Evolutionary conservation across 1,284 basidiomycete species (phyloP).

Genomic region (Trichosporon asahii): DNA sequence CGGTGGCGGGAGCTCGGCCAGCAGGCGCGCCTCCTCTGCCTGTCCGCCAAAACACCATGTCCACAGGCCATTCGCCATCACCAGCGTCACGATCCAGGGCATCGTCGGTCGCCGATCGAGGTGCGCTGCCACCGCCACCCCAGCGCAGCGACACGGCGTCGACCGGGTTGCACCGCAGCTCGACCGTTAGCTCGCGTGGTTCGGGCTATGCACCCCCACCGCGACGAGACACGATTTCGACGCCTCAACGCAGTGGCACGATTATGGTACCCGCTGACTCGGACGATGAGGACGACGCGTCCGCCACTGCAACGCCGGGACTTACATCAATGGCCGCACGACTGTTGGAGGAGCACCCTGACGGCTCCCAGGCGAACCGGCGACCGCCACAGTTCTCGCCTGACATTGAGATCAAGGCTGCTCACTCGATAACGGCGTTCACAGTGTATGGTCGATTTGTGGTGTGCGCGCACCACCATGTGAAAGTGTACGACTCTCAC

Average conservation of each 20-base stretch:
- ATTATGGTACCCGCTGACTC: slow-evolving; percentile 29
- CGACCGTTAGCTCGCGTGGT: neutral
- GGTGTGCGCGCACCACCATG: slow-evolving; percentile 62
- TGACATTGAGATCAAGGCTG: slow-evolving; percentile 36
- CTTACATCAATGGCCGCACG: slow-evolving; percentile 35
- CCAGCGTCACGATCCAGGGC: neutral
- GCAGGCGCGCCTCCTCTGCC: slow-evolving; percentile 18
- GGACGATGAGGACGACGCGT: slow-evolving; percentile 38
- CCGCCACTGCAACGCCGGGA: slow-evolving; percentile 13
- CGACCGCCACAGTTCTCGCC: slow-evolving; percentile 61
- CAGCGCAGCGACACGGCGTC: slow-evolving; percentile 21
- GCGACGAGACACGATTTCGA: slow-evolving; percentile 8
- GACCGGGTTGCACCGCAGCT: neutral
- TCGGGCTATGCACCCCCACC: slow-evolving; percentile 9
- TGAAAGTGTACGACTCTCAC: slow-evolving; percentile 59
- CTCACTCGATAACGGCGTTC: slow-evolving; percentile 55
- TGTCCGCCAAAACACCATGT: slow-evolving; percentile 11
- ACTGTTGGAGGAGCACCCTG: slow-evolving; percentile 66
- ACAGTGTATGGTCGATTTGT: slow-evolving; percentile 63
- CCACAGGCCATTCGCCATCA: neutral
- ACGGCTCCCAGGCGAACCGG: slow-evolving; percentile 74
- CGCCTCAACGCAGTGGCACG: neutral
- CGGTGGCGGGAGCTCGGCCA: slow-evolving; percentile 20
- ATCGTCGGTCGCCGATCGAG: slow-evolving; percentile 5
- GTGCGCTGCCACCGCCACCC: slow-evolving; percentile 22